Evolutionary conservation across 305 asterid genomes (phyloP).

Genomic region (Fraxinus baroniana): DNA sequence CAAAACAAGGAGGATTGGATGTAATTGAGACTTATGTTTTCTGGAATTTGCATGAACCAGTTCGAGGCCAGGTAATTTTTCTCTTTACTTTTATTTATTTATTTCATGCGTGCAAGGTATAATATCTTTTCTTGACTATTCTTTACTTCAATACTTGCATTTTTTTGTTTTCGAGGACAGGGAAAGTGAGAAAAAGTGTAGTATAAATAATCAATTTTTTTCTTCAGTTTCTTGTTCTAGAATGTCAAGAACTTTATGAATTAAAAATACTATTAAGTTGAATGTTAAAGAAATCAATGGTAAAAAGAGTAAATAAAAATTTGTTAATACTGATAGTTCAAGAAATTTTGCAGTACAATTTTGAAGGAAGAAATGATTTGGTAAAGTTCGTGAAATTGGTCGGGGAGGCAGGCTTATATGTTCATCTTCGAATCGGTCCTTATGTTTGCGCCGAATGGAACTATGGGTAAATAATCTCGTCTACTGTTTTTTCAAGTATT

Average conservation of each 20-base stretch:
- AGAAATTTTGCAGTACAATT: constrained; percentile 66
- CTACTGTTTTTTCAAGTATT: not conserved
- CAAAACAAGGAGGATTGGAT: constrained; percentile 92
- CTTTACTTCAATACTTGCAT: constrained; percentile 24
- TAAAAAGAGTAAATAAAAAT: not conserved
- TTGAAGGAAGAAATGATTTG: constrained; percentile 88
- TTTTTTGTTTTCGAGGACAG: constrained; percentile 14
- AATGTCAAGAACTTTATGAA: constrained; percentile 25
- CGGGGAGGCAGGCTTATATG: constrained; percentile 68
- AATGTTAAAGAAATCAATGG: constrained; percentile 20
- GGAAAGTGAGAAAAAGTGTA: constrained; percentile 14
- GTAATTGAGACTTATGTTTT: constrained; percentile 84
- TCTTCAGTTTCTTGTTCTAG: constrained; percentile 14
- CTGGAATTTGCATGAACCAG: constrained; percentile 93
- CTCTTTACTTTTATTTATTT: not conserved
- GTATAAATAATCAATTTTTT: constrained; percentile 9
- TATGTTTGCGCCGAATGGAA: constrained; percentile 99
- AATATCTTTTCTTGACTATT: constrained; percentile 14
- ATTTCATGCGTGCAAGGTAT: not conserved
- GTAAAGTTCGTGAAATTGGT: constrained; percentile 80
- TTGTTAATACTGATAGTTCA: constrained; percentile 27
- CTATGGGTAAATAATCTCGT: constrained; percentile 59
- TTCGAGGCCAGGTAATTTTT: constrained; percentile 64
- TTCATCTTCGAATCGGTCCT: constrained; percentile 88
- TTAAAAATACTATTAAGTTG: not conserved